These are phyloP conservation scores for Rhypophila decipiens DNA, from an alignment of 495 filamentous ascomycete species.

Conservation along the genomic window DNA sequence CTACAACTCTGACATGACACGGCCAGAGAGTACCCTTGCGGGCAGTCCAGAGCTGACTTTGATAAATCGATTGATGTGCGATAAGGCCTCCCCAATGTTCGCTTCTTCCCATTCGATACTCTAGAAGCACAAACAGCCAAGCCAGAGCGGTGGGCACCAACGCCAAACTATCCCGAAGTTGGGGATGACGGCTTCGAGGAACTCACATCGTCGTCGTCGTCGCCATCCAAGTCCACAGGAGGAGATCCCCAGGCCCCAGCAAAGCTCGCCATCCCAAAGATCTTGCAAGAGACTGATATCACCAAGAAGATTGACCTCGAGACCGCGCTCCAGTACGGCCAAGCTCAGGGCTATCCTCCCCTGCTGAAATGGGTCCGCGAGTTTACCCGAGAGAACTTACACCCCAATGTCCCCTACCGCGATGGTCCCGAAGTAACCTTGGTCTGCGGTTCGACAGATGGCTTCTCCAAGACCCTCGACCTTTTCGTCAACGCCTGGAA, in stretches of 20 bases:
- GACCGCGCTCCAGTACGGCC: conserved; percentile 82
- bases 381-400: conserved; percentile 69
- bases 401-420: conserved; percentile 72
- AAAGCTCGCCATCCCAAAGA: conserved; percentile 66
- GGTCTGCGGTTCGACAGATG: conserved; percentile 78
- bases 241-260: conserved; percentile 26
- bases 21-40: not conserved
- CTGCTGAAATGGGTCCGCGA: conserved; percentile 68
- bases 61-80: not conserved
- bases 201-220: conserved; percentile 15
- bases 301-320: conserved; percentile 68
- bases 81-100: conserved; percentile 67
- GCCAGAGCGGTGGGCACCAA: conserved; percentile 65
- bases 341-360: conserved; percentile 67
- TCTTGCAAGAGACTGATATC: conserved; percentile 44
- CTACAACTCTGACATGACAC: not conserved
- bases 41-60: conserved; percentile 1
- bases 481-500: conserved; percentile 69
- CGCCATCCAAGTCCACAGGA: conserved; percentile 23
- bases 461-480: conserved; percentile 68
- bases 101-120: conserved; percentile 86
- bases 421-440: conserved; percentile 70
- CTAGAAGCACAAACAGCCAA: conserved; percentile 73
- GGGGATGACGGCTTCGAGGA: too few relatives aligned
- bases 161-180: conserved; percentile 49